Evolutionary conservation across 257 asterid species (phyloP).

Genomic region (Solanum chiquidenum): DNA sequence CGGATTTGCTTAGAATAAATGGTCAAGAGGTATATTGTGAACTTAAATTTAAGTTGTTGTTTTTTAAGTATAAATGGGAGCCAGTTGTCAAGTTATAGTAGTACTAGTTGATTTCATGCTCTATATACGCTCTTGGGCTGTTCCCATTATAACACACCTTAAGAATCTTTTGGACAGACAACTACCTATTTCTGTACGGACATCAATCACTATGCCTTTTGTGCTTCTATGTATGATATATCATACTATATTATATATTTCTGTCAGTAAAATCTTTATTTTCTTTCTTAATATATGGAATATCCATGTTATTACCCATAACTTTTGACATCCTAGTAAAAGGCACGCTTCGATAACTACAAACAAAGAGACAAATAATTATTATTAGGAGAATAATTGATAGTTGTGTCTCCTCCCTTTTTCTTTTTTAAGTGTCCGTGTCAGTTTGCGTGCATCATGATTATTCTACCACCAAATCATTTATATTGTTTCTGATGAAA

Average conservation of each 20-base stretch:
- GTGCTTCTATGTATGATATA: neutral
- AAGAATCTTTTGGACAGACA: constrained; percentile 26
- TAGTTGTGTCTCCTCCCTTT: neutral
- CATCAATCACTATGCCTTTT: neutral
- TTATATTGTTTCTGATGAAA: neutral
- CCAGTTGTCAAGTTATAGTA: constrained; percentile 16
- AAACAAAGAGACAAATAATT: neutral
- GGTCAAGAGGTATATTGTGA: neutral
- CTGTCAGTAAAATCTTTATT: neutral
- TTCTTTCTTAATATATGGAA: neutral
- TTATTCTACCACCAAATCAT: neutral
- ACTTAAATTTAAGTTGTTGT: no score
- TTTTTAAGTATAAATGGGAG: neutral
- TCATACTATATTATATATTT: neutral
- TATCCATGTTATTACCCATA: neutral
- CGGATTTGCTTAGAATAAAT: neutral
- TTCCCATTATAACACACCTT: constrained; percentile 26
- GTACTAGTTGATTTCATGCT: neutral
- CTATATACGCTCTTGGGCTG: constrained; percentile 18
- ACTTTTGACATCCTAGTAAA: neutral
- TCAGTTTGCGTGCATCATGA: neutral
- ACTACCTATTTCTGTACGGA: constrained; percentile 21
- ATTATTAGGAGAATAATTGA: neutral
- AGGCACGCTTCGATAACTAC: neutral
- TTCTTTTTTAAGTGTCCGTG: neutral